A percentile compares a stretch with the other conserved stretches of the same genome.
phyloP scores from a whole-genome alignment of 106 monocot species.

The Xerophyta viscosa region DNA sequence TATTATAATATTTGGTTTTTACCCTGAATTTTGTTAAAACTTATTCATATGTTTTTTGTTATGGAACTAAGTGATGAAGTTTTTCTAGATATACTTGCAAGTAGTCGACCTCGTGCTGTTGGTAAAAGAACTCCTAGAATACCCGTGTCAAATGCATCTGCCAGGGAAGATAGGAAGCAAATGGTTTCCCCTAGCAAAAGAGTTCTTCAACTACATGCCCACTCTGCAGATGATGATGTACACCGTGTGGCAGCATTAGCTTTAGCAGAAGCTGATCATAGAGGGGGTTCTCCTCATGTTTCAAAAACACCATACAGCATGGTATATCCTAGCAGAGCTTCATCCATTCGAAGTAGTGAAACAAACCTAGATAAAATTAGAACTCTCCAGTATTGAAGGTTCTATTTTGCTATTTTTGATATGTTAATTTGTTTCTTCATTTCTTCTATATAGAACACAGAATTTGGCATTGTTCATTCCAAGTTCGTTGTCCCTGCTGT shows the following conservation, averaged over 20 bases:
- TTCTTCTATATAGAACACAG: slow-evolving; percentile 33
- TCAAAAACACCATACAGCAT: slow-evolving; percentile 59
- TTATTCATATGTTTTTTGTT: no score
- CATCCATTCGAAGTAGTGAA: slow-evolving; percentile 40
- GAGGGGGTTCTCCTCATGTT: slow-evolving; percentile 88
- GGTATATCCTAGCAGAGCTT: slow-evolving; percentile 20
- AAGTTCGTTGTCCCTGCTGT: slow-evolving; percentile 24
- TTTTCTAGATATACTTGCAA: slow-evolving; percentile 43
- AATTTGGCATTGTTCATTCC: slow-evolving; percentile 47
- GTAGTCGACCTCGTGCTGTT: slow-evolving; percentile 76
- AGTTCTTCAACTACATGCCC: slow-evolving; percentile 27
- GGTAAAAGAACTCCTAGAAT: slow-evolving; percentile 95
- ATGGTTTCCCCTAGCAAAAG: slow-evolving; percentile 22
- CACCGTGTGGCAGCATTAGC: slow-evolving; percentile 89
- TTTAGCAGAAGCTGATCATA: slow-evolving; percentile 77
- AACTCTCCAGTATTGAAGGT: no score
- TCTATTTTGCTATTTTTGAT: neutral
- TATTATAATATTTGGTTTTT: no score
- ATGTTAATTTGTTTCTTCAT: slow-evolving; percentile 1
- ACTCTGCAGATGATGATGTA: slow-evolving; percentile 74
- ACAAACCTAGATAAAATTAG: slow-evolving; percentile 77
- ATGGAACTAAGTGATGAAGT: no score
- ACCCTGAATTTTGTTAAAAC: no score
- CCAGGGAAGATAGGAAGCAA: slow-evolving; percentile 33
- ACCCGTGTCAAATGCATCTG: slow-evolving; percentile 52